Percentiles rank a stretch among this genome's conserved stretches.
These are phyloP conservation scores for Magnaporthiopsis rhizophila DNA, from an alignment of 2,329 filamentous ascomycete species.

Conservation along the genomic window DNA sequence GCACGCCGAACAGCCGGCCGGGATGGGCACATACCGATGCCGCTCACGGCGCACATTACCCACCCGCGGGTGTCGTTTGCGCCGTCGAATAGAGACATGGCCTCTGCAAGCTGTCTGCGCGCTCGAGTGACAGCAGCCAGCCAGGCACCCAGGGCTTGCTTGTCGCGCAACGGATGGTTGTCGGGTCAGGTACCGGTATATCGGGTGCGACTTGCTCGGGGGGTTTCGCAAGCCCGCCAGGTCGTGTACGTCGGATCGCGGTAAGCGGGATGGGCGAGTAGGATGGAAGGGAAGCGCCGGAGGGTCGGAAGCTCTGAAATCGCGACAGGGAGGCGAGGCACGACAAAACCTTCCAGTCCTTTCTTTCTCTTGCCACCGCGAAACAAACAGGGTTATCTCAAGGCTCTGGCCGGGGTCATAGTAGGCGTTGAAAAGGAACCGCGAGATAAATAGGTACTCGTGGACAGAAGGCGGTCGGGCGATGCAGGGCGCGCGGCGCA, in stretches of 20 bases:
- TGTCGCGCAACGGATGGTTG: not conserved
- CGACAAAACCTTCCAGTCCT: not conserved
- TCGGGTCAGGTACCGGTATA: not conserved
- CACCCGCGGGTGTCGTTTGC: conserved; percentile 85
- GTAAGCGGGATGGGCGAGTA: not conserved
- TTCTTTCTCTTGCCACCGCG: not conserved
- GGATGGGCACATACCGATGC: conserved; percentile 44
- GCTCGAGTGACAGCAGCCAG: not conserved
- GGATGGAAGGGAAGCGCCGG: not conserved
- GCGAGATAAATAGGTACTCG: not conserved
- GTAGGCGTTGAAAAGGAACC: not conserved
- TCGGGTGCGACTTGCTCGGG: not conserved
- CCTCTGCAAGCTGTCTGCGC: conserved; percentile 10
- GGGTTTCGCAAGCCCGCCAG: not conserved
- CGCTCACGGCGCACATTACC: conserved; percentile 84
- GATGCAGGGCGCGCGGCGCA: not conserved
- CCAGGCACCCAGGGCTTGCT: not conserved
- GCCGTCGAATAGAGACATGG: conserved; percentile 35
- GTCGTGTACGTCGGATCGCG: not conserved
- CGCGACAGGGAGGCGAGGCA: not conserved
- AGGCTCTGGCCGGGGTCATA: not conserved
- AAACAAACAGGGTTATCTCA: not conserved
- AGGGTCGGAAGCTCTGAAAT: not conserved
- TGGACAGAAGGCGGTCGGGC: not conserved
- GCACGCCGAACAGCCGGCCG: conserved; percentile 2